phyloP scores from a whole-genome alignment of 2,329 filamentous ascomycete genomes.

The Fusarium longipes region DNA sequence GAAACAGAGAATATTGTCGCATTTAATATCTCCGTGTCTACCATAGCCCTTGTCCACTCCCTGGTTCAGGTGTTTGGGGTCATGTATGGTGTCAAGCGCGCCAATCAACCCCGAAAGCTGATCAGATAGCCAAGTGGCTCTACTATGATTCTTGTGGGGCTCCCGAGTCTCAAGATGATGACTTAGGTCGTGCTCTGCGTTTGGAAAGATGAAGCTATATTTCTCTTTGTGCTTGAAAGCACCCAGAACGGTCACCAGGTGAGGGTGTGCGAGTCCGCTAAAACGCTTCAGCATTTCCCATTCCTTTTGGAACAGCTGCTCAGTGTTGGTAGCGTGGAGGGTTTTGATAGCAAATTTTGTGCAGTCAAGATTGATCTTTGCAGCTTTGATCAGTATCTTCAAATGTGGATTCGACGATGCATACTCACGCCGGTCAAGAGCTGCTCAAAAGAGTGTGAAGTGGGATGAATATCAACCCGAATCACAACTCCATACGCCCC shows the following conservation, averaged over 20 bases:
- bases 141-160: not conserved
- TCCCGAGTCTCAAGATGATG: not conserved
- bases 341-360: constrained; percentile 17
- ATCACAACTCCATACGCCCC: too few relatives aligned
- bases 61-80: not conserved
- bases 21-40: constrained; percentile 16
- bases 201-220: constrained; percentile 17
- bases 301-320: not conserved
- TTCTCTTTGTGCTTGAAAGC: not conserved
- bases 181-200: not conserved
- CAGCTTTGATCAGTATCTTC: too few relatives aligned
- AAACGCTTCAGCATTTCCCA: constrained; percentile 6
- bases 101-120: constrained; percentile 14
- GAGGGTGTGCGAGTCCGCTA: constrained; percentile 1
- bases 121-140: not conserved
- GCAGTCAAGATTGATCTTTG: not conserved
- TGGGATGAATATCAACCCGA: too few relatives aligned
- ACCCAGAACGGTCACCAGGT: constrained; percentile 10
- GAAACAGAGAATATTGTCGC: constrained; percentile 28
- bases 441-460: too few relatives aligned
- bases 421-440: too few relatives aligned
- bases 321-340: not conserved
- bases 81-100: constrained; percentile 21
- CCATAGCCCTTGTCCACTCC: not conserved
- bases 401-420: too few relatives aligned